Evolutionary conservation across 2,329 filamentous ascomycete genomes (phyloP), one percentile per base, ranked within the genome.

Genomic region (Fonsecaea multimorphosa): DNA sequence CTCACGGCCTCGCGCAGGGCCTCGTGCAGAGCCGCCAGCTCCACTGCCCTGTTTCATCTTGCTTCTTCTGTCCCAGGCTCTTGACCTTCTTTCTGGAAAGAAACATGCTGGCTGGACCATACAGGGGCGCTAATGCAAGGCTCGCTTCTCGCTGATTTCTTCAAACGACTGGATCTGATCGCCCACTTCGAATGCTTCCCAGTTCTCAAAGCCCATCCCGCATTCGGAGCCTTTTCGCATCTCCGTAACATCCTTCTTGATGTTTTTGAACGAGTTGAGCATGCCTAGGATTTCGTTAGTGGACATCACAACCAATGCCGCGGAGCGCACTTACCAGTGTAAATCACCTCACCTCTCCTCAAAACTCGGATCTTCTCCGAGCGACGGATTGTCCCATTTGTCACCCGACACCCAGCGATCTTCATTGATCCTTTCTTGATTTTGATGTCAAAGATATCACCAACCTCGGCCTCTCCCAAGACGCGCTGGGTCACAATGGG

Each of bases 201-300:
- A 99, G 34, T 83, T 85, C 2, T 90, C 87, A 73, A 99, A 94
- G 59, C 87, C 88, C 71, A 99, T 89, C 71, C 95, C 95, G 73
- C 95, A 99, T 78, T 99, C 95, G n/a, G 85, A 87, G 65, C 93
- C 93, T 79, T 96, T 98, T 73, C 88, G 88, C 88, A 96, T 95
- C 74, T 97, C 92, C 53, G 83, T 82, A 32, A 95, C 91, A 70
- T 97, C 92, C 77, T 96, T 96, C 84, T 98, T 97, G 77, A 91
- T 87, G 74, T 96, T 91, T 81, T 95, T 97, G 65, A 99, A 86
- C 1, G 91, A 91, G 19, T 87, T 85, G 51, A 98, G 86, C 58
- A 84, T 85, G 70, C 93, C 94, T 97, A 63, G 16, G 22, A 6
- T 34, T 44, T 44, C 12, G 44, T 66, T 49, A 63, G 57, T 58